Percentiles rank a stretch among this genome's conserved stretches.
Evolutionary conservation across 495 filamentous ascomycete species (phyloP).

Genomic region (Talaromyces nanjingensis): DNA sequence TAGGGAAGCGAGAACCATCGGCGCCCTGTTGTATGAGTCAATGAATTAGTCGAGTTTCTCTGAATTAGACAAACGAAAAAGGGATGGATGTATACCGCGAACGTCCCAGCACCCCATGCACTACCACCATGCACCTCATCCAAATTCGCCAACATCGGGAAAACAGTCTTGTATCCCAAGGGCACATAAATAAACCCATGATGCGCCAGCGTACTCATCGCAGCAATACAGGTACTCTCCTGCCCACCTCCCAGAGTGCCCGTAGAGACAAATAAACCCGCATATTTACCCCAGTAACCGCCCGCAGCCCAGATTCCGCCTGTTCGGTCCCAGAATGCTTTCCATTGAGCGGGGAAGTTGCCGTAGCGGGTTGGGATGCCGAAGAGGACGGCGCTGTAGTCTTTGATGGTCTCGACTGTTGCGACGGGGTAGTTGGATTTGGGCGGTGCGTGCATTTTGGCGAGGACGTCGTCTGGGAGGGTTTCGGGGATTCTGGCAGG

Average conservation of each 20-base stretch:
- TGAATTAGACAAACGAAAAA: neutral
- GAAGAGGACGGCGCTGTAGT: slow-evolving; percentile 87
- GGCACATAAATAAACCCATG: slow-evolving; percentile 96
- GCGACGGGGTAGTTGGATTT: slow-evolving; percentile 65
- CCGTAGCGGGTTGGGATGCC: slow-evolving; percentile 96
- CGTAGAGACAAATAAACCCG: slow-evolving; percentile 83
- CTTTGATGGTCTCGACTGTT: slow-evolving; percentile 56
- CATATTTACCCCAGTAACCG: slow-evolving; percentile 83
- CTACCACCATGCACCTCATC: slow-evolving; percentile 75
- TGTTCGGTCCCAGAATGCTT: slow-evolving; percentile 80
- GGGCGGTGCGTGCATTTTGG: slow-evolving; percentile 81
- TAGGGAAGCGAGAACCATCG: slow-evolving; percentile 78
- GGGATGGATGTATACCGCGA: slow-evolving; percentile 22
- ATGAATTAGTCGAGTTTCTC: slow-evolving; percentile 2
- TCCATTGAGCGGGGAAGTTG: slow-evolving; percentile 97
- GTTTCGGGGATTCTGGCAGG: slow-evolving; percentile 70
- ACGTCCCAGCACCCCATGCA: slow-evolving; percentile 93
- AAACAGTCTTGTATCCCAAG: slow-evolving; percentile 81
- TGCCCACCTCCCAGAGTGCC: slow-evolving; percentile 83
- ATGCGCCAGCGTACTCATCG: slow-evolving; percentile 84
- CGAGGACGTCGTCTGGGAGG: slow-evolving; percentile 71
- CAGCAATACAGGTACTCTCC: slow-evolving; percentile 74
- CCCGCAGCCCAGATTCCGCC: slow-evolving; percentile 69
- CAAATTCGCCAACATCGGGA: slow-evolving; percentile 59
- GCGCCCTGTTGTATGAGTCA: slow-evolving; percentile 33